These are phyloP conservation scores for Lactarius evosmus DNA, from an alignment of 768 basidiomycete species.

Conservation along the genomic window DNA sequence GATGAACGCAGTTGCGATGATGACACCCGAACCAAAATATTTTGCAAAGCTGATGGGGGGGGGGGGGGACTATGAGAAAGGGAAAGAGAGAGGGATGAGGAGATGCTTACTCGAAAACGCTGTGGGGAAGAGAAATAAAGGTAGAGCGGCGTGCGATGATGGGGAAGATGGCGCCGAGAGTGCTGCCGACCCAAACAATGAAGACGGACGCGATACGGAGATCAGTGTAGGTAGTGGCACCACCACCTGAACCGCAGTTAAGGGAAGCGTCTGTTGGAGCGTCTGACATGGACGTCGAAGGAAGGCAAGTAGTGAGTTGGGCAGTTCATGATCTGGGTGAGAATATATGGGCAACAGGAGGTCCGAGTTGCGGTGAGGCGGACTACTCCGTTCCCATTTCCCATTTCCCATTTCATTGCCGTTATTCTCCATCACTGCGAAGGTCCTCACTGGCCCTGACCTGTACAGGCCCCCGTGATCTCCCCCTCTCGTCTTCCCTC, in stretches of 20 bases:
- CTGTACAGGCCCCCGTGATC: background rate
- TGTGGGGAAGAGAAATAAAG: slow-evolving; percentile 54
- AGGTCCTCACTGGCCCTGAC: slow-evolving; percentile 9
- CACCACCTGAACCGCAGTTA: slow-evolving; percentile 52
- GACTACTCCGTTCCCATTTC: background rate
- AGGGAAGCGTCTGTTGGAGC: background rate
- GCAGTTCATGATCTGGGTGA: background rate
- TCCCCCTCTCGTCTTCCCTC: background rate
- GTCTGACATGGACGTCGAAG: background rate
- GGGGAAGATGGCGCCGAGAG: slow-evolving; percentile 66
- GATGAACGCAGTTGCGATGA: slow-evolving; percentile 22
- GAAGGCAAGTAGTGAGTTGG: background rate
- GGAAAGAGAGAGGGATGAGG: background rate
- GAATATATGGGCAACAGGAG: background rate
- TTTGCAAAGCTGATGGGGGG: slow-evolving; percentile 25
- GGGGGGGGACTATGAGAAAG: background rate
- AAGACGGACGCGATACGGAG: slow-evolving; percentile 74
- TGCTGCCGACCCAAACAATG: slow-evolving; percentile 62
- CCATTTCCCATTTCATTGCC: background rate
- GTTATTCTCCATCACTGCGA: background rate
- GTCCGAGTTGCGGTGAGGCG: background rate
- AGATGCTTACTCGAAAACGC: slow-evolving; percentile 62
- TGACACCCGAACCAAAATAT: slow-evolving; percentile 24
- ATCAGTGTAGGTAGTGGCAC: slow-evolving; percentile 44
- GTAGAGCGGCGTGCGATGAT: slow-evolving; percentile 53